Base-by-base conservation (phyloP, 257 asterid genomes). In the Scutellaria galericulata region DNA sequence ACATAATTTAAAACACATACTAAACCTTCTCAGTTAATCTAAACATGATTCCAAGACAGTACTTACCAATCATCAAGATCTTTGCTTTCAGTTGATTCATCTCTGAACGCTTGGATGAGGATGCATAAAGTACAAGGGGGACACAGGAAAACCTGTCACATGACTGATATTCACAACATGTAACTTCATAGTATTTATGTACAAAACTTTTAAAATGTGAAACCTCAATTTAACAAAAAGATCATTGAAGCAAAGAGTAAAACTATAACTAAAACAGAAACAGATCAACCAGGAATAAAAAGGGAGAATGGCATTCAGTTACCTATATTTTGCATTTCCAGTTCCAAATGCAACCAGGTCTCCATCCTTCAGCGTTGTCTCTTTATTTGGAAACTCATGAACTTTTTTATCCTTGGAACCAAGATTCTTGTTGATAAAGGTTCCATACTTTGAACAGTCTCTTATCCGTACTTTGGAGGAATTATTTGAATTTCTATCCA, bases 361-460 rank as follows among this genome's bases (percentile, higher is more conserved):
- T 68, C 95, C 98, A 75, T 91, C 93, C 79, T 78, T 83, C 54
- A 94, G 83, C 15, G 31, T 52, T 53, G 84, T 58, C 81, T 95
- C 98, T 80, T 78, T 95, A 72, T 86, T 84, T 48, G 95, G 89
- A 75, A 66, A 77, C 73, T 90, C 99, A 1, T 92, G 92, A 81
- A 95, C 93, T 64, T 91, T 95, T 64, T 91, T 95, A 76, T 84
- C 91, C 82, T 83, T 86, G 6, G 83, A 78, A 45, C 70, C 87
- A 48, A 65, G 18, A 80, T 78, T 70, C 52, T 53, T 86, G 78
- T 63, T 80, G 56, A 95, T 77, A 77, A 88, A 88, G 46, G 99
- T 92, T 44, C 99, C 99, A 72, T 92, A 95, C 80, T 92, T 92
- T 55, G 99, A 95, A 87, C 91, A 83, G 79, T 95, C 99, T 81